Conservation (phyloP, 768 basidiomycete genomes). For the Collybia nuda region DNA sequence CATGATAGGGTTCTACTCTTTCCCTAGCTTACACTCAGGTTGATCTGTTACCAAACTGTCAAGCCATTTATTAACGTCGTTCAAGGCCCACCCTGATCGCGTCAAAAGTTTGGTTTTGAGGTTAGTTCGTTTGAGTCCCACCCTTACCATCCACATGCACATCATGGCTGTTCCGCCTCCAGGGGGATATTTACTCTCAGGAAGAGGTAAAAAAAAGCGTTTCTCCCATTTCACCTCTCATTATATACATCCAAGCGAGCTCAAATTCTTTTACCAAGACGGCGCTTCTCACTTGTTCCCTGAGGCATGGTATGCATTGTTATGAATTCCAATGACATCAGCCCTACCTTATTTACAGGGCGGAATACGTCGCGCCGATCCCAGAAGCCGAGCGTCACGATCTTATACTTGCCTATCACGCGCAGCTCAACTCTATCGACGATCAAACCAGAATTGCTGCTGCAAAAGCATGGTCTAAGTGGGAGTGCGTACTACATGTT, state of each 20-base stretch:
- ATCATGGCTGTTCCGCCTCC: neutral
- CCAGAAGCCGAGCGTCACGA: constrained; percentile 80
- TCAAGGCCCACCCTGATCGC: constrained; percentile 74
- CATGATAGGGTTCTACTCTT: constrained; percentile 75
- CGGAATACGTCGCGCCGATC: constrained; percentile 78
- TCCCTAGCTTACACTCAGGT: constrained; percentile 86
- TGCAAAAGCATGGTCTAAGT: constrained; percentile 86
- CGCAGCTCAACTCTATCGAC: constrained; percentile 71
- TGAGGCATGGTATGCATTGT: constrained; percentile 68
- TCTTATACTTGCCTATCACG: constrained; percentile 82
- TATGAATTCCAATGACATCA: too few species aligned
- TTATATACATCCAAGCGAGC: constrained; percentile 46
- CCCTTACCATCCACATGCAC: neutral
- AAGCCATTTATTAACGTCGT: neutral
- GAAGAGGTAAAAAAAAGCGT: constrained; percentile 51
- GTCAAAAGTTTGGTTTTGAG: constrained; percentile 79
- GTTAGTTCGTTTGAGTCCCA: constrained; percentile 30
- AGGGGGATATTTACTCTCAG: constrained; percentile 90
- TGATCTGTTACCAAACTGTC: neutral
- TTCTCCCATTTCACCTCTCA: neutral
- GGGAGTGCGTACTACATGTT: constrained; percentile 71
- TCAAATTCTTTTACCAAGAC: constrained; percentile 91
- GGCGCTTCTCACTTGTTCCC: constrained; percentile 83
- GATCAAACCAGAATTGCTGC: constrained; percentile 63
- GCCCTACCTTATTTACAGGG: constrained; percentile 46